A percentile compares a stretch with the other conserved stretches of the same genome.
Evolutionary conservation across 768 basidiomycete species (phyloP).

Genomic region (Cystobasidium tubakii): DNA sequence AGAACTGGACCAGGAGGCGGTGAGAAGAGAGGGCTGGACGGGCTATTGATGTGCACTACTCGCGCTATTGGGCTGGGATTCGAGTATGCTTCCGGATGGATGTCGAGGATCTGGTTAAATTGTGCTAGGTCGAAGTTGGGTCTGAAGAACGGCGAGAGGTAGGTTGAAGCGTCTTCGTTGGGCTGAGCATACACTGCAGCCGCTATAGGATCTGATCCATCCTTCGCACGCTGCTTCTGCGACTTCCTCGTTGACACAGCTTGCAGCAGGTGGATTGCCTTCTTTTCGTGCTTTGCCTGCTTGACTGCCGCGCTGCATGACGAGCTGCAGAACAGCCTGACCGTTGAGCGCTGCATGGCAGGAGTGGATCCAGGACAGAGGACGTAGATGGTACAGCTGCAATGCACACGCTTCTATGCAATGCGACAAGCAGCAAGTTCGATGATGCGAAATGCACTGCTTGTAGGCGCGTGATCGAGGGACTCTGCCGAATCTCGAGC

Average conservation of each 20-base stretch:
- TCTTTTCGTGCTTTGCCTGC: not conserved
- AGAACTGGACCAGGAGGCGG: not conserved
- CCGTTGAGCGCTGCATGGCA: not conserved
- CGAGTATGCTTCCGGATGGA: slow-evolving; percentile 35
- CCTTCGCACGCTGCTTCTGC: slow-evolving; percentile 10
- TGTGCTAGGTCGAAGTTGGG: slow-evolving; percentile 33
- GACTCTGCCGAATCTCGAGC: not conserved
- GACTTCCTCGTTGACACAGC: not conserved
- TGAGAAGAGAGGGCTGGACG: slow-evolving; percentile 13
- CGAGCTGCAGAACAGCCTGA: slow-evolving; percentile 16
- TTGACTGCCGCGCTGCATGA: not conserved
- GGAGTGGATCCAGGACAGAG: no score
- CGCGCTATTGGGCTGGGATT: slow-evolving; percentile 21
- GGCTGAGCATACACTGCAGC: slow-evolving; percentile 4
- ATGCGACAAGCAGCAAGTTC: not conserved
- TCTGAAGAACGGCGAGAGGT: slow-evolving; percentile 13
- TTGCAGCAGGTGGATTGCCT: not conserved
- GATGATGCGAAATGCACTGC: no score
- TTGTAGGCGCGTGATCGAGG: not conserved
- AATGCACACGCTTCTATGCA: no score
- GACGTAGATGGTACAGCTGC: no score
- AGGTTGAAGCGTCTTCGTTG: slow-evolving; percentile 12
- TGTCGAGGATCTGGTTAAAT: slow-evolving; percentile 37
- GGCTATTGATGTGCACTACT: slow-evolving; percentile 37
- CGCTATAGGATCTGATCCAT: slow-evolving; percentile 3